Evolutionary conservation across 257 asterid species (phyloP), one percentile per base, ranked within the genome.

Genomic region (Penstemon eatonii): DNA sequence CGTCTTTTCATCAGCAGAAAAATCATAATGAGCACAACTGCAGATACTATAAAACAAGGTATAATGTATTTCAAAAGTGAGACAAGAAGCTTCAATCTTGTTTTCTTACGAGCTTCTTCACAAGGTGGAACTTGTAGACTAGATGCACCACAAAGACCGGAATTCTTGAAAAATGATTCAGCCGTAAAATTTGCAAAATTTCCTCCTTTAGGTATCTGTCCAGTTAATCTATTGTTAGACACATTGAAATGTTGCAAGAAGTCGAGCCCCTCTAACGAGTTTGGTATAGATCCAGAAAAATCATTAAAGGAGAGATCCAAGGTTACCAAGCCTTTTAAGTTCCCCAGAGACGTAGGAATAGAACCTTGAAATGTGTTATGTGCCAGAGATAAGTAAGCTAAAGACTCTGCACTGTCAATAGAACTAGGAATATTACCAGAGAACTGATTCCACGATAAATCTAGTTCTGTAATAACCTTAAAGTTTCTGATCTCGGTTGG

Each of bases 161-260:
- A 11, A 63, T 80, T 80, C 9, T 52, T 11, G 19, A 25, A 0
- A 11, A 82, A 82, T 0, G 86, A 82, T 38, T 51, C 47, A 46
- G 70, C 75, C n/a, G 75, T 76, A 49, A 80, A 69, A 73, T 73
- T 73, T 8, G 4, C 19, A 39, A 80, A 81, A 5, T 7, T 37
- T 0, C 84, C 77, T 4, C 71, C 66, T 5, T 6, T 41, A 0
- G 84, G 84, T 54, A 80, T 76, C 67, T 60, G 75, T 50, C 81
- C 84, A 60, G 66, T 39, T 9, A 80, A 10, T 10, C 10, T 73
- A 54, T 80, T 80, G 50, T 55, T 36, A 19, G 84, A 80, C 39
- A 76, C 77, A 42, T 69, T 61, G 39, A 80, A 69, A 12, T 60
- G 25, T 11, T 50, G 12, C 45, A 80, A 73, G 37, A 15, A 33